A percentile compares a stretch with the other conserved stretches of the same genome.
These are phyloP conservation scores for Sporobolomyces roseus DNA, from an alignment of 768 basidiomycete species.

Conservation along the genomic window DNA sequence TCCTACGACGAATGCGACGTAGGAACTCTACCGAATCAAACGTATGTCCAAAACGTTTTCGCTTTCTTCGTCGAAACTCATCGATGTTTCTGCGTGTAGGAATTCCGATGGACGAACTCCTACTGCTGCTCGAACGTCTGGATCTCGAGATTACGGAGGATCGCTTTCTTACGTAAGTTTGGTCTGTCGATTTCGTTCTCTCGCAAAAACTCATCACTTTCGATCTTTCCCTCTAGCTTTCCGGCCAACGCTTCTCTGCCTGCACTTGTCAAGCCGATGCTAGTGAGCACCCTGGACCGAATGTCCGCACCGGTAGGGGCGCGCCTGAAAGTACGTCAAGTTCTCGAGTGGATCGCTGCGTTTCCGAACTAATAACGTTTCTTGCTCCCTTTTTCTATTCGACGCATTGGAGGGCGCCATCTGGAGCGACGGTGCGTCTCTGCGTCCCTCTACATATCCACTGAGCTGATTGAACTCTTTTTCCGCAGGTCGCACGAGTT, in stretches of 20 bases:
- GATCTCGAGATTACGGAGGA: constrained; percentile 50
- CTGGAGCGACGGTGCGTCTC: background rate
- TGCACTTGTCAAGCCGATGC: constrained; percentile 82
- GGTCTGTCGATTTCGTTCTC: background rate
- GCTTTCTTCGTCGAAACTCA: background rate
- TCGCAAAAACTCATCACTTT: background rate
- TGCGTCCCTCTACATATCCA: background rate
- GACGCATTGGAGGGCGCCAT: constrained; percentile 70
- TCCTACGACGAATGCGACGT: constrained; percentile 68
- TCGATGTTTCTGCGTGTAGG: background rate
- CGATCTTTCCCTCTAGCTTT: constrained; percentile 59
- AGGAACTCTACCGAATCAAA: constrained; percentile 83
- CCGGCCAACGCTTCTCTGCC: constrained; percentile 79
- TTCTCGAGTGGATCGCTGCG: too few species aligned
- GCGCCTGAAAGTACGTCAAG: constrained; percentile 94
- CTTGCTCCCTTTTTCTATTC: too few species aligned
- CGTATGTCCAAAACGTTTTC: constrained; percentile 53
- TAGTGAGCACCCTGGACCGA: constrained; percentile 64
- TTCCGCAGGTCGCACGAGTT: constrained; percentile 34
- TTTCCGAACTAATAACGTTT: too few species aligned
- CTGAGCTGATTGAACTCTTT: background rate
- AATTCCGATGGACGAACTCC: constrained; percentile 55
- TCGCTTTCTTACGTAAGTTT: constrained; percentile 37
- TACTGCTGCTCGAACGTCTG: constrained; percentile 51
- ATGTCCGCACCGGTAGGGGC: constrained; percentile 58